phyloP scores from a whole-genome alignment of 1,139 yeast species.

The Dujonia santamariae region DNA sequence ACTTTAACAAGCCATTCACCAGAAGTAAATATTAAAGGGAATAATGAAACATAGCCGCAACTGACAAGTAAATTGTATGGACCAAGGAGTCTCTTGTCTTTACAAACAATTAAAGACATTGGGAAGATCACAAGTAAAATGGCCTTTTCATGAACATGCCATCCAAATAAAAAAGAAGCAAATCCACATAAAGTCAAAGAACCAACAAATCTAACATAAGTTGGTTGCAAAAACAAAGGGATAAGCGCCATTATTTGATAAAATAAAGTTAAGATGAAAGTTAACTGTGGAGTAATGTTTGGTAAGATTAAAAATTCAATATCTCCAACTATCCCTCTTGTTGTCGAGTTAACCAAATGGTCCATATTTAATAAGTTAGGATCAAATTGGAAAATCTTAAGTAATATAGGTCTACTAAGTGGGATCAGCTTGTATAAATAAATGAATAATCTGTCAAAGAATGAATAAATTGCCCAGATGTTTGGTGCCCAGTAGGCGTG shows the following conservation, averaged over 20 bases:
- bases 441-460: constrained; percentile 71
- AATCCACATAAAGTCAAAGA: constrained; percentile 86
- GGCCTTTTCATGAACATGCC: constrained; percentile 99
- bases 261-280: constrained; percentile 75
- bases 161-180: constrained; percentile 89
- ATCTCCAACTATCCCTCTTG: constrained; percentile 92
- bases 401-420: constrained; percentile 34
- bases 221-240: constrained; percentile 75
- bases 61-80: constrained; percentile 67
- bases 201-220: constrained; percentile 75
- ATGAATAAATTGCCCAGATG: constrained; percentile 91
- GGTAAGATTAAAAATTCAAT: constrained; percentile 80
- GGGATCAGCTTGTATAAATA: constrained; percentile 47
- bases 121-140: constrained; percentile 88
- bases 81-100: constrained; percentile 68
- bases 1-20: constrained; percentile 77
- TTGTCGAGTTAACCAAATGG: constrained; percentile 41
- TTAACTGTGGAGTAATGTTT: constrained; percentile 69
- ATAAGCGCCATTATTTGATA: constrained; percentile 76
- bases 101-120: constrained; percentile 69
- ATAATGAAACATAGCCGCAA: constrained; percentile 83
- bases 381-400: constrained; percentile 32
- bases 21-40: constrained; percentile 82
- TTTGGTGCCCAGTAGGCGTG: constrained; percentile 99
- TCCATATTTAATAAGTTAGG: constrained; percentile 23